Evolutionary conservation across 192 early-diverging fungal genomes (phyloP).

Genomic region (Coemansia biformis): DNA sequence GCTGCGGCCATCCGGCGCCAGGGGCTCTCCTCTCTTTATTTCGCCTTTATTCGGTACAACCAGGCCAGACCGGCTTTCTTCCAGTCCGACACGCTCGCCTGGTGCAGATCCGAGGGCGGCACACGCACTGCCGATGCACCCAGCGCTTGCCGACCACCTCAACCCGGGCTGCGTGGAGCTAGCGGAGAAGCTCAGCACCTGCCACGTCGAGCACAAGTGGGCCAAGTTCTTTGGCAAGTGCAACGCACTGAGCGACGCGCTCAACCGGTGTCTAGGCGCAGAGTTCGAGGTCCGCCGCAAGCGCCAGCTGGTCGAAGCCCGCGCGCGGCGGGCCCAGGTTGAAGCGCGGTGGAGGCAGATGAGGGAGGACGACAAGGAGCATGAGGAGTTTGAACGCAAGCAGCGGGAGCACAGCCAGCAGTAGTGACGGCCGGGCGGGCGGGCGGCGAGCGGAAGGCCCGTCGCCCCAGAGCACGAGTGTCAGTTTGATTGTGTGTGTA

Average conservation of each 20-base stretch:
- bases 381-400: slow-evolving; percentile 27
- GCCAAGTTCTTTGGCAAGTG: slow-evolving; percentile 50
- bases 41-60: too few relatives aligned
- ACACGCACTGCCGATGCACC: too few relatives aligned
- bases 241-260: slow-evolving; percentile 50
- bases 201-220: slow-evolving; percentile 41
- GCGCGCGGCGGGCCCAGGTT: slow-evolving; percentile 25
- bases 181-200: slow-evolving; percentile 32
- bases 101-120: too few relatives aligned
- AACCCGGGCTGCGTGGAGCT: slow-evolving; percentile 48
- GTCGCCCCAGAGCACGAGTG: too few relatives aligned
- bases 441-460: too few relatives aligned
- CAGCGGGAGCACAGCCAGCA: slow-evolving; percentile 3
- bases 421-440: not conserved
- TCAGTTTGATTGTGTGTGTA: too few relatives aligned
- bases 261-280: slow-evolving; percentile 36
- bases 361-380: slow-evolving; percentile 30
- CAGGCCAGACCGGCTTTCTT: not conserved
- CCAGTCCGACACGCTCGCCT: too few relatives aligned
- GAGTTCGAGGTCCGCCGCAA: slow-evolving; percentile 46
- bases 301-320: slow-evolving; percentile 41
- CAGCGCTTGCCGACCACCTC: slow-evolving; percentile 44
- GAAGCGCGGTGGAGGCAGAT: slow-evolving; percentile 20
- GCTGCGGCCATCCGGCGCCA: too few relatives aligned
- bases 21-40: too few relatives aligned